These are phyloP conservation scores for Cetraspora pellucida DNA, from an alignment of 192 early-diverging fungal genomes.

Conservation along the genomic window DNA sequence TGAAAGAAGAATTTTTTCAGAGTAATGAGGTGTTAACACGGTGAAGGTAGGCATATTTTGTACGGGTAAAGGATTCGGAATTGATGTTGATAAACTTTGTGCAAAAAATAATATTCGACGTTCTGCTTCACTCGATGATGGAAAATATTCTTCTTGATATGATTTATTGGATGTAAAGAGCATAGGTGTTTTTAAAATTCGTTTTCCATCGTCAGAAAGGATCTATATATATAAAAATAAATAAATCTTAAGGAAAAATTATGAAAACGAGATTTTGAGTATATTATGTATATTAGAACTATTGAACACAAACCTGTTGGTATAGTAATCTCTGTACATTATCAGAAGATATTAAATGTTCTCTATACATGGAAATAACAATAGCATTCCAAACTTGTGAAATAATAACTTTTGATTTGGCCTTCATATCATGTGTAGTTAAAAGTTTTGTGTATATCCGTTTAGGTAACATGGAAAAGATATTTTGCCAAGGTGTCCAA, in stretches of 20 bases:
- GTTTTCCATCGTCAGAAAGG: constrained; percentile 56
- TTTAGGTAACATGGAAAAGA: constrained; percentile 77
- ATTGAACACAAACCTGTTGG: constrained; percentile 71
- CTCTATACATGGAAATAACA: constrained; percentile 81
- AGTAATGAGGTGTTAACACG: constrained; percentile 83
- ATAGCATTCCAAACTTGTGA: constrained; percentile 87
- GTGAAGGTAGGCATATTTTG: constrained; percentile 87
- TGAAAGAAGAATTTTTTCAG: constrained; percentile 81
- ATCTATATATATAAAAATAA: constrained; percentile 64
- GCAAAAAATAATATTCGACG: constrained; percentile 86
- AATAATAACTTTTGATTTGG: constrained; percentile 76
- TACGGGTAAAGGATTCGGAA: constrained; percentile 77
- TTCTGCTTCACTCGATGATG: constrained; percentile 76
- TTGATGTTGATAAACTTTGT: constrained; percentile 77
- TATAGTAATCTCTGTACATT: constrained; percentile 76
- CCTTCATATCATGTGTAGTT: constrained; percentile 70
- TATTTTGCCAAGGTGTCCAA: constrained; percentile 82
- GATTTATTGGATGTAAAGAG: constrained; percentile 80
- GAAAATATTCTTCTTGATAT: constrained; percentile 74
- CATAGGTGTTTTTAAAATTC: constrained; percentile 68
- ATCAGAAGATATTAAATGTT: constrained; percentile 75
- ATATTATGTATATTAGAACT: too few relatives aligned
- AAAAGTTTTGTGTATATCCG: constrained; percentile 78
- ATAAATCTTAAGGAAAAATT: constrained; percentile 2
- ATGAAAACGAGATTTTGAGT: too few relatives aligned